These are phyloP conservation scores for Pulveroboletus sp. DNA, from an alignment of 768 basidiomycete species.

Conservation along the genomic window DNA sequence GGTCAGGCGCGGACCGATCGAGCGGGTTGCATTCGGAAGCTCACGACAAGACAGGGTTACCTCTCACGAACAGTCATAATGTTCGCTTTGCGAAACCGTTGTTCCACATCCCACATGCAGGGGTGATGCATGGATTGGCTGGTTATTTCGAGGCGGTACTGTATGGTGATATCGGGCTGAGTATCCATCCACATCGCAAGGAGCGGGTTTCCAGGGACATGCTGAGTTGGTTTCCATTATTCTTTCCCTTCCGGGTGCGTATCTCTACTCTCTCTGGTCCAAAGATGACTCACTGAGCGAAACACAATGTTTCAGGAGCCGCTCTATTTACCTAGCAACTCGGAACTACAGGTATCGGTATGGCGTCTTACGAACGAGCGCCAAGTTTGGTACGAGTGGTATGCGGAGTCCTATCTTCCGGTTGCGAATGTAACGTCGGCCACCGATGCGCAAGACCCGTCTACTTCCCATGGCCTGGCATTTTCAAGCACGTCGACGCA, in stretches of 20 bases:
- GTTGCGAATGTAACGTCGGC: conserved; percentile 38
- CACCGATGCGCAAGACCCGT: conserved; percentile 17
- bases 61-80: conserved; percentile 96
- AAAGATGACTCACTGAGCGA: neutral
- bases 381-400: conserved; percentile 99
- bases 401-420: conserved; percentile 88
- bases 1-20: conserved; percentile 42
- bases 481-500: conserved; percentile 28
- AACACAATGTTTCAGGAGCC: conserved; percentile 61
- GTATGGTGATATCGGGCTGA: conserved; percentile 87
- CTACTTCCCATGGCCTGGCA: conserved; percentile 18
- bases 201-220: conserved; percentile 90
- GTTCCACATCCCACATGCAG: conserved; percentile 94
- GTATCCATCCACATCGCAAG: conserved; percentile 89
- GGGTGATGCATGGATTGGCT: conserved; percentile 89
- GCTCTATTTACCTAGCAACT: conserved; percentile 87
- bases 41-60: conserved; percentile 57
- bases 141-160: conserved; percentile 97
- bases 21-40: neutral
- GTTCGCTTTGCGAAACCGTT: conserved; percentile 79
- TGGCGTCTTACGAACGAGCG: conserved; percentile 91
- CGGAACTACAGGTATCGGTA: conserved; percentile 88
- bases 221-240: conserved; percentile 99
- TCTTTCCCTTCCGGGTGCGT: conserved; percentile 88
- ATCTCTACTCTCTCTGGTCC: neutral